Evolutionary conservation across 2,329 filamentous ascomycete species (phyloP).

Genomic region (Colletotrichum eleusines): DNA sequence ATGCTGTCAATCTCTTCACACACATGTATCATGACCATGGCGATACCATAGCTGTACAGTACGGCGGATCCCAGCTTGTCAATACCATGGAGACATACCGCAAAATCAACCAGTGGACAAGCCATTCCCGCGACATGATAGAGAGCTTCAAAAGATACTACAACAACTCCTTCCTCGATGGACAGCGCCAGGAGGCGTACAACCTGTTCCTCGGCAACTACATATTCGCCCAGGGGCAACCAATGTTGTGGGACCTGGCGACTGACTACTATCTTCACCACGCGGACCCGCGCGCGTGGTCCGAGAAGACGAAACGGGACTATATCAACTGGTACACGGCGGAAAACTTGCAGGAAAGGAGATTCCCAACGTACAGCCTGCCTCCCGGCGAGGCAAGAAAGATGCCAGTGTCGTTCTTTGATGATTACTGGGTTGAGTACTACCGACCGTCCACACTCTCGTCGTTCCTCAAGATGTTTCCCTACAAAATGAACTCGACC

Average conservation of each 20-base stretch:
- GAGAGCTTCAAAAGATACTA: conserved; percentile 99
- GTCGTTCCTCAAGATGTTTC: conserved; percentile 91
- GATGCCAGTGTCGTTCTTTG: conserved; percentile 72
- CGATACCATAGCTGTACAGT: conserved; percentile 97
- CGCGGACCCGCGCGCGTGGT: conserved; percentile 81
- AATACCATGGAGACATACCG: conserved; percentile 99
- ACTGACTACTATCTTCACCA: conserved; percentile 98
- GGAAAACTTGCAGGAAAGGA: conserved; percentile 73
- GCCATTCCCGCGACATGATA: conserved; percentile 97
- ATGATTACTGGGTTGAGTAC: conserved; percentile 98
- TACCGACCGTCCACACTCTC: conserved; percentile 91
- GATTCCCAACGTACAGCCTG: conserved; percentile 66
- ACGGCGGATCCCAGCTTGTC: conserved; percentile 95
- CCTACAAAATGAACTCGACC: conserved; percentile 91
- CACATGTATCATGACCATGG: conserved; percentile 99
- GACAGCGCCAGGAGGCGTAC: conserved; percentile 97
- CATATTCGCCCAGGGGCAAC: conserved; percentile 85
- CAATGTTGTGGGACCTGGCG: conserved; percentile 95
- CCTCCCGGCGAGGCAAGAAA: conserved; percentile 55
- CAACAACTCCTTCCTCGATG: conserved; percentile 97
- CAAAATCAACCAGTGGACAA: conserved; percentile 99
- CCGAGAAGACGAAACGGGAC: conserved; percentile 70
- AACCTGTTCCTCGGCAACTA: conserved; percentile 98
- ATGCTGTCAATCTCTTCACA: conserved; percentile 95
- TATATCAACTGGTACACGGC: conserved; percentile 94